A percentile compares a stretch with the other conserved stretches of the same genome.
These are phyloP conservation scores for Termitomyces sp. DNA, from an alignment of 768 basidiomycete species.

Conservation along the genomic window DNA sequence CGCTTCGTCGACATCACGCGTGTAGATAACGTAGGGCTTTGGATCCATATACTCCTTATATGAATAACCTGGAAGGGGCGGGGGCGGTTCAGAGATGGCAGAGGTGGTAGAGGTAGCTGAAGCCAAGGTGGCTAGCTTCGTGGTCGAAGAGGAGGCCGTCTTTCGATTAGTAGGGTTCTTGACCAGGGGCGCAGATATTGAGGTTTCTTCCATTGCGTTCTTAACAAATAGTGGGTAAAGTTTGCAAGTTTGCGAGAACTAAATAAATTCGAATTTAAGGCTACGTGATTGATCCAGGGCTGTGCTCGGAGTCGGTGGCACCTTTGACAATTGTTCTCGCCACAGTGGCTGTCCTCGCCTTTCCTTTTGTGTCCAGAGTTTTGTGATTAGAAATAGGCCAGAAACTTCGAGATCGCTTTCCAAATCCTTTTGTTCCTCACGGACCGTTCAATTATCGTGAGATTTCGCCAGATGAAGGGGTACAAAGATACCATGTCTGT, in stretches of 20 bases:
- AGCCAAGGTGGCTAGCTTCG: too few relatives aligned
- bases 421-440: slow-evolving; percentile 4
- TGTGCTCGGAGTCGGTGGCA: neutral
- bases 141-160: neutral
- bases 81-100: too few relatives aligned
- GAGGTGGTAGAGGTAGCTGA: slow-evolving; percentile 1
- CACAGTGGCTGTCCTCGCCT: neutral
- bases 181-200: neutral
- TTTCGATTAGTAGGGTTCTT: neutral
- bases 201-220: neutral
- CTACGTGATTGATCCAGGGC: neutral
- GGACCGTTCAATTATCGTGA: slow-evolving; percentile 5
- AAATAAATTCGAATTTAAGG: neutral
- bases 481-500: slow-evolving; percentile 4
- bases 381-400: slow-evolving; percentile 7
- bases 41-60: slow-evolving; percentile 28
- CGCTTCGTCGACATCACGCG: slow-evolving; percentile 27
- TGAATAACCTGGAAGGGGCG: slow-evolving; percentile 25
- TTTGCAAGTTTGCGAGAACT: neutral
- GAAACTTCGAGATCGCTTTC: slow-evolving; percentile 13
- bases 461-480: slow-evolving; percentile 7
- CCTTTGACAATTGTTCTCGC: neutral
- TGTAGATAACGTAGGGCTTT: slow-evolving; percentile 26
- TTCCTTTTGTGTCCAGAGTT: neutral
- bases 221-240: slow-evolving; percentile 4